phyloP scores from a whole-genome alignment of 257 asterid species.

The Nicotiana undulata region DNA sequence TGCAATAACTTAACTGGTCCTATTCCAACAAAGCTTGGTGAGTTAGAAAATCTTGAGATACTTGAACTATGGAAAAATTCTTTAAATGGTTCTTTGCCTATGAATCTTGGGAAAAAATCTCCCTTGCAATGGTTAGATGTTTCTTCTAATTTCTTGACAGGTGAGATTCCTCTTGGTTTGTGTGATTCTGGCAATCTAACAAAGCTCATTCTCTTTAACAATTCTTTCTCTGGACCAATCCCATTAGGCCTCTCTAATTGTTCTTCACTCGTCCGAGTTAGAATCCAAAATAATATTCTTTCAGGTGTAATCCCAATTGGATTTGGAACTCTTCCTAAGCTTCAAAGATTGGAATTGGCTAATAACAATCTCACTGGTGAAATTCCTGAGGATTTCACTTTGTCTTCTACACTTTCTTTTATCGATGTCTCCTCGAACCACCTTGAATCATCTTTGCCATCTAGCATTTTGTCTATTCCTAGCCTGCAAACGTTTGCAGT shows the following conservation, averaged over 20 bases:
- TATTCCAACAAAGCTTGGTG: conserved; percentile 43
- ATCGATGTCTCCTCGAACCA: conserved; percentile 53
- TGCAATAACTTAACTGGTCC: conserved; percentile 47
- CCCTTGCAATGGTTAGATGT: conserved; percentile 66
- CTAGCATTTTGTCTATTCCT: conserved; percentile 40
- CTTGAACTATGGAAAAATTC: conserved; percentile 66
- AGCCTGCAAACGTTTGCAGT: conserved; percentile 55
- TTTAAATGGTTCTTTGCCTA: conserved; percentile 50
- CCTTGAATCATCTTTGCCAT: conserved; percentile 47
- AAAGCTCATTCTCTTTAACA: conserved; percentile 68
- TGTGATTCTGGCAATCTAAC: conserved; percentile 55
- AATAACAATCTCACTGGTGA: conserved; percentile 52
- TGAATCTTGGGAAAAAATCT: conserved; percentile 45
- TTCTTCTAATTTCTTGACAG: conserved; percentile 54
- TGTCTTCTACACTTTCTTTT: conserved; percentile 53
- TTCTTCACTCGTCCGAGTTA: conserved; percentile 55
- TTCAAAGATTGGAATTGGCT: conserved; percentile 57
- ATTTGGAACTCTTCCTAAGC: conserved; percentile 53
- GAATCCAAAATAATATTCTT: conserved; percentile 50
- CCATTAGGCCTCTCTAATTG: conserved; percentile 56
- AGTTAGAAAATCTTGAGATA: conserved; percentile 41
- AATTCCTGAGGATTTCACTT: conserved; percentile 53
- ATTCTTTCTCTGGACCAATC: conserved; percentile 60
- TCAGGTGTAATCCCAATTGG: conserved; percentile 68
- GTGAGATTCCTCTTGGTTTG: conserved; percentile 57